A percentile compares a stretch with the other conserved stretches of the same genome.
These are phyloP conservation scores for Elsinoe batatas DNA, from an alignment of 2,329 filamentous ascomycete genomes.

Conservation along the genomic window DNA sequence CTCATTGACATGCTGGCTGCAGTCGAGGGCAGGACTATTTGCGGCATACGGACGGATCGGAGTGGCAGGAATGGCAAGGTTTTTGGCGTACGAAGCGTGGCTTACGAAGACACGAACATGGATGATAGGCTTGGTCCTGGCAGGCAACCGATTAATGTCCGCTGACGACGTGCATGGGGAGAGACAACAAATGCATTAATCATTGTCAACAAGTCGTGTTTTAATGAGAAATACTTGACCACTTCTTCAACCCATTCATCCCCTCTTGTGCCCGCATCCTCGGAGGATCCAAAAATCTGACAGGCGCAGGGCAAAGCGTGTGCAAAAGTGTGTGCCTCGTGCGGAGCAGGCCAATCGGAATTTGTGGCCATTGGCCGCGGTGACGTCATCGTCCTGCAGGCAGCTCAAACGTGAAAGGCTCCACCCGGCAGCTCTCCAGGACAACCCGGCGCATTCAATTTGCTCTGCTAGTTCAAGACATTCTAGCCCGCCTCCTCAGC, in stretches of 20 bases:
- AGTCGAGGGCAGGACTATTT: not conserved
- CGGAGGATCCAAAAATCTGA: not conserved
- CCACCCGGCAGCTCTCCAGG: slow-evolving; percentile 3
- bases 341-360: not conserved
- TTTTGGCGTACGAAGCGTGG: not conserved
- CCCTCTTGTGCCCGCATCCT: not conserved
- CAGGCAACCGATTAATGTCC: not conserved
- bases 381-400: not conserved
- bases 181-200: not conserved
- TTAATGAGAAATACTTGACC: too few relatives aligned
- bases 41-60: slow-evolving; percentile 1
- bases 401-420: not conserved
- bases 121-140: not conserved
- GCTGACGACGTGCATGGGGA: not conserved
- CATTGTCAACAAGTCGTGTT: too few relatives aligned
- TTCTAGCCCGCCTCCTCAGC: not conserved
- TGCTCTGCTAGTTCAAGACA: not conserved
- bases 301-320: not conserved
- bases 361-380: not conserved
- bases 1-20: too few relatives aligned
- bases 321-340: not conserved
- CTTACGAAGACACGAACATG: slow-evolving; percentile 9
- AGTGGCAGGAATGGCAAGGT: not conserved
- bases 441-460: slow-evolving; percentile 5
- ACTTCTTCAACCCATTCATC: not conserved